Evolutionary conservation across 2,329 filamentous ascomycete species (phyloP).

Genomic region (Colletotrichum filicis): DNA sequence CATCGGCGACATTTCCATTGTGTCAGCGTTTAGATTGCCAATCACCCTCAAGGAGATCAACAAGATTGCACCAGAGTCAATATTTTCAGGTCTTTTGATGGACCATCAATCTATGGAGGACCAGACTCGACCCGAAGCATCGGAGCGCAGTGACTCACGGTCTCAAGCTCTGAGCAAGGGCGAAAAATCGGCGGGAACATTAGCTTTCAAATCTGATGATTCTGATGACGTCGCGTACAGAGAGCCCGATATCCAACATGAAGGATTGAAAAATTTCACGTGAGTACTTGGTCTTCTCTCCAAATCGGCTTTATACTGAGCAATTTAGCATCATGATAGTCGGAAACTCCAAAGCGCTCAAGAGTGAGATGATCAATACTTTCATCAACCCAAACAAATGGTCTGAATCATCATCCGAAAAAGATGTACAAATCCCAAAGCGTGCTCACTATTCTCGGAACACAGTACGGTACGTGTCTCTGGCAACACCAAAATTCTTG

Average conservation of each 20-base stretch:
- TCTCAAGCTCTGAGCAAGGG: not conserved
- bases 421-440: not conserved
- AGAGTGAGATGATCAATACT: not conserved
- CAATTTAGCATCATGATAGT: not conserved
- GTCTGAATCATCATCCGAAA: too few species aligned
- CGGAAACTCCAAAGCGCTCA: not conserved
- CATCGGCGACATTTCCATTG: not conserved
- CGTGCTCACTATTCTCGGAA: fast-evolving
- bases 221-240: not conserved
- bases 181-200: fast-evolving
- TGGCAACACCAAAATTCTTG: too few species aligned
- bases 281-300: not conserved
- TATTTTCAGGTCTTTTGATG: not conserved
- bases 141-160: fast-evolving
- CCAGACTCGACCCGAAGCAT: fast-evolving
- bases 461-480: not conserved
- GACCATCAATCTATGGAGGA: not conserved
- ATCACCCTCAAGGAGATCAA: not conserved
- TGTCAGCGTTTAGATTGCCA: not conserved
- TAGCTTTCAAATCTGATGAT: fast-evolving
- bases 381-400: not conserved
- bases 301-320: not conserved
- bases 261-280: not conserved
- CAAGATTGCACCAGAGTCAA: not conserved
- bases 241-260: not conserved